These are phyloP conservation scores for Xylariales sp. DNA, from an alignment of 2,329 filamentous ascomycete species.

Conservation along the genomic window DNA sequence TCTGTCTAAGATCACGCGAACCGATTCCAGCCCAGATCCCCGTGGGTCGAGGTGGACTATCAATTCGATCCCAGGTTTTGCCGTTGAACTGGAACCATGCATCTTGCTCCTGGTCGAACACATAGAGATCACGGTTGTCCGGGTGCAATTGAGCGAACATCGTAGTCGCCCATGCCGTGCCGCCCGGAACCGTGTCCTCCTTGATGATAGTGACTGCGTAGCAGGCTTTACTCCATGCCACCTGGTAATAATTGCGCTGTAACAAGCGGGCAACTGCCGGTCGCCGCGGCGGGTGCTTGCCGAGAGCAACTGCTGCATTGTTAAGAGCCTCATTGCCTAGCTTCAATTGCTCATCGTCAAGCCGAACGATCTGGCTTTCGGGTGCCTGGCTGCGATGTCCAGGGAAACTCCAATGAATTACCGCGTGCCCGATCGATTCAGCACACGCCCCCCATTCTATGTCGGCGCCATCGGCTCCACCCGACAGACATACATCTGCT, in stretches of 20 bases:
- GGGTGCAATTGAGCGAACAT: too few species aligned
- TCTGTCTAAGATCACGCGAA: too few species aligned
- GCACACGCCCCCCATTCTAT: background rate
- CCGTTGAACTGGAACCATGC: too few species aligned
- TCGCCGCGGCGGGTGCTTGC: background rate
- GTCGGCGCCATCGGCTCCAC: background rate
- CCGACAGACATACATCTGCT: background rate
- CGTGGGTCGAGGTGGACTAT: too few species aligned
- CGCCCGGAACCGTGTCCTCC: background rate
- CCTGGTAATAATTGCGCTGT: conserved; percentile 1
- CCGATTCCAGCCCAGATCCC: too few species aligned
- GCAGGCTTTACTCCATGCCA: background rate
- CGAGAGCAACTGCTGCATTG: background rate
- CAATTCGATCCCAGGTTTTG: too few species aligned
- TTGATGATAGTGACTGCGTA: background rate
- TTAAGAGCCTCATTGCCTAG: background rate
- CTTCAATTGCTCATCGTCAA: background rate
- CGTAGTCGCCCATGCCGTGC: background rate
- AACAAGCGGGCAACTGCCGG: background rate
- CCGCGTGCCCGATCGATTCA: background rate
- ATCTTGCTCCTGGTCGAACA: too few species aligned
- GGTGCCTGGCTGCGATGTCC: background rate
- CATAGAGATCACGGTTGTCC: too few species aligned
- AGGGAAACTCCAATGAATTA: conserved; percentile 1
- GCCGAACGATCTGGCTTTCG: background rate